Percentiles rank a stretch among this genome's conserved stretches.
phyloP scores from a whole-genome alignment of 140 eudicot species.

The Flaveria floridana region DNA sequence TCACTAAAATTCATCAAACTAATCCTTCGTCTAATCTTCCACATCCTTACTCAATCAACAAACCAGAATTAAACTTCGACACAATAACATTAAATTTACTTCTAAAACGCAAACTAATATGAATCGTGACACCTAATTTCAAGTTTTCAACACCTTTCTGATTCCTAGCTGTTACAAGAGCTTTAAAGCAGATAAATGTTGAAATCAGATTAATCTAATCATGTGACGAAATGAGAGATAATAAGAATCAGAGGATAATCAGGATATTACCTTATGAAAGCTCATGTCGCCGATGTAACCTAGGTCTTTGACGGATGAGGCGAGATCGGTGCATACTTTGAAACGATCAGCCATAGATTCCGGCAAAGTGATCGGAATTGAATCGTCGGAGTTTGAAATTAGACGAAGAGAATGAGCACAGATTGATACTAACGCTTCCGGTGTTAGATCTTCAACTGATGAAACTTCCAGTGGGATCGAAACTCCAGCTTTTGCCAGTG shows the following conservation, averaged over 20 bases:
- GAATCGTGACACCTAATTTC: background rate
- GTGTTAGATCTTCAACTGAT: constrained; percentile 46
- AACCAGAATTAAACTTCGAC: background rate
- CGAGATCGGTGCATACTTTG: constrained; percentile 57
- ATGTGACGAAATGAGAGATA: constrained; percentile 10
- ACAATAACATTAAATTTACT: background rate
- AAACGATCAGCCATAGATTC: constrained; percentile 61
- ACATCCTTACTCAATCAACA: background rate
- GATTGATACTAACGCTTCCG: constrained; percentile 47
- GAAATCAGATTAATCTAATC: background rate
- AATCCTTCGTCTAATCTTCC: constrained; percentile 1
- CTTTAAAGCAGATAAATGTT: background rate
- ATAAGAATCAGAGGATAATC: background rate
- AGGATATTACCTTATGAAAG: constrained; percentile 57
- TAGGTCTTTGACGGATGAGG: constrained; percentile 48
- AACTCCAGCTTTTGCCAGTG: constrained; percentile 56
- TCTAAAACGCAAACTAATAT: constrained; percentile 14
- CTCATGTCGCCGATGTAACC: constrained; percentile 61
- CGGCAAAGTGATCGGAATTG: constrained; percentile 52
- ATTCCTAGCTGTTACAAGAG: background rate
- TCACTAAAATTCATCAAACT: constrained; percentile 14
- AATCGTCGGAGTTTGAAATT: constrained; percentile 38
- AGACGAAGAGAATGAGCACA: constrained; percentile 50
- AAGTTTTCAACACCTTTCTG: background rate
- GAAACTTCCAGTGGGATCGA: constrained; percentile 47